phyloP scores from a whole-genome alignment of 148 eudicot species.

The Silene latifolia region DNA sequence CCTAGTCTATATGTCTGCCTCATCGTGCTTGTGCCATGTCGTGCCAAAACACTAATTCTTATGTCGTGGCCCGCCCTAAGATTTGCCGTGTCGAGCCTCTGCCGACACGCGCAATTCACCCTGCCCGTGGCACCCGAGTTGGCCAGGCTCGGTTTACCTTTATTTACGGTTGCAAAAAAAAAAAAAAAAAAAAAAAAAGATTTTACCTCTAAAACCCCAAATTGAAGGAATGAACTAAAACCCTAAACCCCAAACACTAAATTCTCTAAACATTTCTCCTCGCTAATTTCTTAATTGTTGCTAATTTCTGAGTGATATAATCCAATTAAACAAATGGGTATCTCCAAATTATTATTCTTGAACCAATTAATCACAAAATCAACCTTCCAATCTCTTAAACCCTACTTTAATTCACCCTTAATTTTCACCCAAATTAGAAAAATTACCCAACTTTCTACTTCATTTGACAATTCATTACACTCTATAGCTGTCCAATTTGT shows the following conservation, averaged over 20 bases:
- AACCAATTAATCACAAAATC: not conserved
- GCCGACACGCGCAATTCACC: too few species aligned
- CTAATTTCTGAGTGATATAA: not conserved
- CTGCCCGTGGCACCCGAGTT: too few species aligned
- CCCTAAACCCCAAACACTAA: not conserved
- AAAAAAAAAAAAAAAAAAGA: too few species aligned
- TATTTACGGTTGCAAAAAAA: too few species aligned
- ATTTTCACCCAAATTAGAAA: not conserved
- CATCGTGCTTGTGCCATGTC: too few species aligned
- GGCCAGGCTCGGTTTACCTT: too few species aligned
- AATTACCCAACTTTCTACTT: not conserved
- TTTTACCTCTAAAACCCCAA: not conserved
- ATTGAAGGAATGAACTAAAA: too few species aligned
- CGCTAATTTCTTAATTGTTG: not conserved
- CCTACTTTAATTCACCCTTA: not conserved
- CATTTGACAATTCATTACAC: not conserved
- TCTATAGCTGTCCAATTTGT: not conserved
- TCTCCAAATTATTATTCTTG: not conserved
- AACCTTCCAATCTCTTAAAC: not conserved
- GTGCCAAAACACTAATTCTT: too few species aligned
- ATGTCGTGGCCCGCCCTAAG: too few species aligned
- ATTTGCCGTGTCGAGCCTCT: too few species aligned
- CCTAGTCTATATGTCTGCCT: too few species aligned
- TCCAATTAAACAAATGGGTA: not conserved
- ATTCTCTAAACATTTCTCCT: not conserved